Base-by-base conservation (phyloP, 176 grass and related monocot species). In the Aegilops longissima region DNA sequence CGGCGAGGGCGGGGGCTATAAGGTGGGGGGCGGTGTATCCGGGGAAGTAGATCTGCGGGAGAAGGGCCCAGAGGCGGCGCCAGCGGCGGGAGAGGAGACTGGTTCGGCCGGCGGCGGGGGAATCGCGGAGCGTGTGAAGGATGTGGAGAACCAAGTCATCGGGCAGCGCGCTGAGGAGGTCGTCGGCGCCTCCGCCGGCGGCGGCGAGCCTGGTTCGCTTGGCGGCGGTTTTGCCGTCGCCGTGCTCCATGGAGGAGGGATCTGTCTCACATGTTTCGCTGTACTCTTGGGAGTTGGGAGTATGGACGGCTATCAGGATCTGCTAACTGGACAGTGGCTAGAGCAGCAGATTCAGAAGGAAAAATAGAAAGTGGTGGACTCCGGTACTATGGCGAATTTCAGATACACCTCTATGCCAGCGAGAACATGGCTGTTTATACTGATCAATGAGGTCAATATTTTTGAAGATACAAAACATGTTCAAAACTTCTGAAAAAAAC, bases 41-140 rank as follows among this genome's bases (percentile, higher is more conserved):
- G 44, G 73, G 13, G 45, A 76, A 76, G 45, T 76, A 11, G 73
- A 76, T 1, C 4, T 54, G 25, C 47, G 51, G 81, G 75, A 89
- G 76, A 76, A 84, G 67, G 10, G 2, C 4, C 81, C 66, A 84
- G 11, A 73, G 8, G 66, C 10, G 42, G 81, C 54, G 75, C 81
- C 75, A 89, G n/a, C 75, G 75, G 66, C 29, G 66, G 54, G 87
- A 84, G 66, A 88, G 81, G 65, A 84, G 29, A 54, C 81, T 52
- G 38, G 66, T 88, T 9, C 86, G 72, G 12, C 11, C 44, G 45
- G 71, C 39, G 24, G 36, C 5, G 8, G 8, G 3, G 62, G 20
- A 13, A 5, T 76, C 73, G 11, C 9, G 33, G 8, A 88, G 70
- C 17, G 31, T 12, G 44, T 40, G 3, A 6, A 88, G 80, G 86